Percentiles rank a stretch among this genome's conserved stretches.
Evolutionary conservation across 768 basidiomycete genomes (phyloP).

Genomic region (Mycena indigotica): DNA sequence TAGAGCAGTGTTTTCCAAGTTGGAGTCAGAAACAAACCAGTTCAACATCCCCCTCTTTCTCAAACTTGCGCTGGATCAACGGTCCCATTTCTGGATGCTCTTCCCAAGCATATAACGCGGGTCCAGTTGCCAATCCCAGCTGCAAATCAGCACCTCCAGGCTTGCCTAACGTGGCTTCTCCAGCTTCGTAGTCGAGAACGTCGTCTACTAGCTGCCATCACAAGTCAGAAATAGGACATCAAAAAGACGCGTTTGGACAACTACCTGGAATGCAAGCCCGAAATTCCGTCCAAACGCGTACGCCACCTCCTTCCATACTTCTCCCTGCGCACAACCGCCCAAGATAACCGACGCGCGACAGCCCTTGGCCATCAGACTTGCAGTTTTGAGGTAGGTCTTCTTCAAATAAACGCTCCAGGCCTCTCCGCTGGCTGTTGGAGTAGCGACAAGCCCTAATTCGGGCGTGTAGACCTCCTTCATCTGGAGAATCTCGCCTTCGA

Average conservation of each 20-base stretch:
- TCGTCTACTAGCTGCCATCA: slow-evolving; percentile 85
- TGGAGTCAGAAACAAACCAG: slow-evolving; percentile 45
- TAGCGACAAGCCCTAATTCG: slow-evolving; percentile 30
- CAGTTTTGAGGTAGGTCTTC: slow-evolving; percentile 94
- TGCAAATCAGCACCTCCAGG: slow-evolving; percentile 86
- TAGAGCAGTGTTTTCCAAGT: neutral
- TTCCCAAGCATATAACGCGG: slow-evolving; percentile 93
- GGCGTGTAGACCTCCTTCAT: slow-evolving; percentile 56
- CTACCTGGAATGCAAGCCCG: slow-evolving; percentile 95
- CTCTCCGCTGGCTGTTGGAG: slow-evolving; percentile 32
- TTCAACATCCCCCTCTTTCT: slow-evolving; percentile 83
- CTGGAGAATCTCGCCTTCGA: slow-evolving; percentile 95
- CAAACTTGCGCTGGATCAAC: slow-evolving; percentile 83
- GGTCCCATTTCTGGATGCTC: slow-evolving; percentile 88
- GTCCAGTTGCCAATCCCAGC: slow-evolving; percentile 88
- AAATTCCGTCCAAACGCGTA: slow-evolving; percentile 94
- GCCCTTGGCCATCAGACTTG: slow-evolving; percentile 90
- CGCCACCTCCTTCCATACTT: slow-evolving; percentile 91
- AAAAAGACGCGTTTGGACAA: slow-evolving; percentile 56
- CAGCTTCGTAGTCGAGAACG: slow-evolving; percentile 88
- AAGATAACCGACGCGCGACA: slow-evolving; percentile 85
- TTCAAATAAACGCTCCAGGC: slow-evolving; percentile 85
- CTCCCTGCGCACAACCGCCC: slow-evolving; percentile 82
- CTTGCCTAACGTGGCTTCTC: slow-evolving; percentile 78
- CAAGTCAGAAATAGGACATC: neutral